These are phyloP conservation scores for Lactarius indigo DNA, from an alignment of 768 basidiomycete species.

Conservation along the genomic window DNA sequence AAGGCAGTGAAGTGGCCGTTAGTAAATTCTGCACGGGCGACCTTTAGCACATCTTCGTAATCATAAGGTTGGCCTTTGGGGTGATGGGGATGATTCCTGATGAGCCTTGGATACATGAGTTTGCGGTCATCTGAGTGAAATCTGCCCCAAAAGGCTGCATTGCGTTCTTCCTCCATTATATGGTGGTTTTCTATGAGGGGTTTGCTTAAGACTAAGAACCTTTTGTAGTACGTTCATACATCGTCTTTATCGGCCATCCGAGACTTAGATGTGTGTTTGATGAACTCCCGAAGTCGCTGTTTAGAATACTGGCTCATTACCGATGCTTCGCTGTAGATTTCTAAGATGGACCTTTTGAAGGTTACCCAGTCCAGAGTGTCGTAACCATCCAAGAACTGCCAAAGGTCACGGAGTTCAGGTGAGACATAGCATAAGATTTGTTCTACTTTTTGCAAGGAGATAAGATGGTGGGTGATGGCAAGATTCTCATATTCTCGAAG, in stretches of 20 bases:
- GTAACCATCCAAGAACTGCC: not conserved
- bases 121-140: not conserved
- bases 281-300: not conserved
- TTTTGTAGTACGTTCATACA: not conserved
- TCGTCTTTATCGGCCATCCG: not conserved
- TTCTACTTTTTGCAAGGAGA: not conserved
- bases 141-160: not conserved
- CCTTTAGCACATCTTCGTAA: not conserved
- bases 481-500: not conserved
- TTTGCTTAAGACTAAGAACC: not conserved
- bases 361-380: not conserved
- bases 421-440: not conserved
- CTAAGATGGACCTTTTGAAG: not conserved
- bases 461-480: not conserved
- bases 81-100: not conserved
- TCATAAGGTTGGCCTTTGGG: not conserved
- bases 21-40: not conserved
- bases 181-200: not conserved
- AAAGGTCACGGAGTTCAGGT: not conserved
- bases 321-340: not conserved
- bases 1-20: not conserved
- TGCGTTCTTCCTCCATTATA: not conserved
- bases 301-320: not conserved
- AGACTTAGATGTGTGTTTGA: not conserved
- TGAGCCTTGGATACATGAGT: too few species aligned